Evolutionary conservation across 441 rosid genomes (phyloP).

Genomic region (Daphne laureola): DNA sequence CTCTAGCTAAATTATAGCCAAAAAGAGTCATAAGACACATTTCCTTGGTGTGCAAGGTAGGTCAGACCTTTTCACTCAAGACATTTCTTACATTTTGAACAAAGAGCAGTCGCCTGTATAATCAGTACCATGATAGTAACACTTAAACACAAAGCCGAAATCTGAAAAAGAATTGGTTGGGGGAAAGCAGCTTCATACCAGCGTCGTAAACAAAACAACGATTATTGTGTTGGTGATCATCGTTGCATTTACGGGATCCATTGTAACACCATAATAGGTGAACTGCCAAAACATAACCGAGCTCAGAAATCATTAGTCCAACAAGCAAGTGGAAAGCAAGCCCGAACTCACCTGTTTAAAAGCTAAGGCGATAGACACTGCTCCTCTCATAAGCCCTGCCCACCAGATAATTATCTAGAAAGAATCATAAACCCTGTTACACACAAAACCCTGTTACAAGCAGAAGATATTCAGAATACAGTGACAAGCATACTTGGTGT

Average conservation of each 20-base stretch:
- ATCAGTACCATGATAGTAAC: too few species aligned
- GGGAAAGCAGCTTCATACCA: conserved; percentile 33
- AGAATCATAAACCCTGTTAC: neutral
- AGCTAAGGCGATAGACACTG: conserved; percentile 88
- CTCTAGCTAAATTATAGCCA: too few species aligned
- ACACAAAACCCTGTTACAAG: neutral
- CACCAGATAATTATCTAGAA: conserved; percentile 79
- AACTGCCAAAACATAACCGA: conserved; percentile 36
- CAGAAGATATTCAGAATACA: neutral
- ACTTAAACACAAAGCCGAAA: neutral
- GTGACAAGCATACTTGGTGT: conserved; percentile 47
- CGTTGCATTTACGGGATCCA: conserved; percentile 61
- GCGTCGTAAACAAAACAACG: conserved; percentile 70
- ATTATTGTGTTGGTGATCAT: conserved; percentile 67
- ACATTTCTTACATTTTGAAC: too few species aligned
- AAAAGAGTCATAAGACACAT: too few species aligned
- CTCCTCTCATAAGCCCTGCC: conserved; percentile 94
- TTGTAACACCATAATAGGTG: conserved; percentile 67
- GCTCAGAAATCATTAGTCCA: neutral
- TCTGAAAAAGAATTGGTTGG: neutral
- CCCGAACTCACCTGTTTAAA: conserved; percentile 59
- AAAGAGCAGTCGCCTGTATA: too few species aligned
- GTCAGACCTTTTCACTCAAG: too few species aligned
- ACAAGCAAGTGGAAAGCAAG: neutral
- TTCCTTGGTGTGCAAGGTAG: too few species aligned